A percentile compares a stretch with the other conserved stretches of the same genome.
Evolutionary conservation across 768 basidiomycete species (phyloP).

Genomic region (Paxillus rubicundulus): DNA sequence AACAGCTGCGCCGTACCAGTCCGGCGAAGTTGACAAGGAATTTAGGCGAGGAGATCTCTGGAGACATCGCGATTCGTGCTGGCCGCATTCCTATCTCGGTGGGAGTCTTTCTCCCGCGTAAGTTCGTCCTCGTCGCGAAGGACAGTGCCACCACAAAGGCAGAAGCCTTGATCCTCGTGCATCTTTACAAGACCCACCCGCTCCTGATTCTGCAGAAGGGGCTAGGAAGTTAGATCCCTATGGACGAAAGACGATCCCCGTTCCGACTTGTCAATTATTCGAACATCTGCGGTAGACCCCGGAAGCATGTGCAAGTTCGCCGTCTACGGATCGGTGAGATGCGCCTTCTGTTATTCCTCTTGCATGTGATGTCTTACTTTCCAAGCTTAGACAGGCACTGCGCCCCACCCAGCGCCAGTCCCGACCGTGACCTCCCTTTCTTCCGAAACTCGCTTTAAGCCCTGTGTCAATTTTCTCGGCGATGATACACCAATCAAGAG

Average conservation of each 20-base stretch:
- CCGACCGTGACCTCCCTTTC: not conserved
- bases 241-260: constrained; percentile 5
- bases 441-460: not conserved
- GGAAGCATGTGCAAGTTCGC: not conserved
- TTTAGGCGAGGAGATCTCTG: constrained; percentile 39
- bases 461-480: too few species aligned
- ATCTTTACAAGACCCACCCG: not conserved
- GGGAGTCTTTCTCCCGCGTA: not conserved
- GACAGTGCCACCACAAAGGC: constrained; percentile 8
- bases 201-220: not conserved
- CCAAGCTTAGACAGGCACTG: not conserved
- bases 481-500: not conserved
- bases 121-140: not conserved
- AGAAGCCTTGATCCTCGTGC: constrained; percentile 16
- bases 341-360: not conserved
- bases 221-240: constrained; percentile 26
- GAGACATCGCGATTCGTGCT: constrained; percentile 35
- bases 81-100: constrained; percentile 11
- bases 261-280: not conserved
- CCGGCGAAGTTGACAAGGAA: constrained; percentile 37
- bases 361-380: constrained; percentile 2
- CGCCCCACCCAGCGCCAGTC: not conserved
- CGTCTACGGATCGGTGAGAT: constrained; percentile 6
- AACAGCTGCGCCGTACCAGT: constrained; percentile 31
- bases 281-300: not conserved